These are phyloP conservation scores for Lichtheimia hyalospora DNA, from an alignment of 371 early-diverging fungal species.

Conservation along the genomic window DNA sequence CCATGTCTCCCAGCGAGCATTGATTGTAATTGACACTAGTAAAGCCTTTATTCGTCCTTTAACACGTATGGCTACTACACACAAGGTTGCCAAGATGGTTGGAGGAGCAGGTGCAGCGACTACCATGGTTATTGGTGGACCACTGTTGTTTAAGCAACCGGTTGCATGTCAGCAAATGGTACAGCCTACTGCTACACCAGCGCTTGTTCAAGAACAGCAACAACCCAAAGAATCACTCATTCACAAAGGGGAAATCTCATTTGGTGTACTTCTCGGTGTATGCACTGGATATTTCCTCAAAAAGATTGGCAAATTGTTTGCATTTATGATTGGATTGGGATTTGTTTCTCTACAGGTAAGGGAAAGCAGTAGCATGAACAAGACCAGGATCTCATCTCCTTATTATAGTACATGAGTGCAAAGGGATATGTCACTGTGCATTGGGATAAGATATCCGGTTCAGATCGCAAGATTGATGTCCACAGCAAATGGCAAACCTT, in stretches of 20 bases:
- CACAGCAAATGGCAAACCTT: conserved; percentile 44
- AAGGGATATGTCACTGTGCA: conserved; percentile 57
- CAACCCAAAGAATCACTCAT: conserved; percentile 12
- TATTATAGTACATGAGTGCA: conserved; percentile 35
- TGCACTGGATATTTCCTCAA: conserved; percentile 49
- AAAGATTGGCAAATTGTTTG: conserved; percentile 42
- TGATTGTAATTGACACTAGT: too few relatives aligned
- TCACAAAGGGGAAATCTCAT: conserved; percentile 41
- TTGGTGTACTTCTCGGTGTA: conserved; percentile 44
- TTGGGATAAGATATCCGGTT: conserved; percentile 53
- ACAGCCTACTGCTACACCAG: background rate
- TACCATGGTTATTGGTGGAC: background rate
- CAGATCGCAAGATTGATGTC: conserved; percentile 34
- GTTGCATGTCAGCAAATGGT: background rate
- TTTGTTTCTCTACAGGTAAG: conserved; percentile 49
- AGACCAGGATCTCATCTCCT: background rate
- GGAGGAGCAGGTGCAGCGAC: background rate
- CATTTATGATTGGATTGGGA: conserved; percentile 39
- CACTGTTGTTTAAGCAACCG: background rate
- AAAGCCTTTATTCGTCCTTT: too few relatives aligned
- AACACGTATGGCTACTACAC: background rate
- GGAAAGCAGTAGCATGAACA: background rate
- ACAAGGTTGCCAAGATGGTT: background rate
- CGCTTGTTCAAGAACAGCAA: background rate
- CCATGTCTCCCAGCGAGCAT: too few relatives aligned